Evolutionary conservation across 2,329 filamentous ascomycete genomes (phyloP).

Genomic region (Aspergillus sp.): DNA sequence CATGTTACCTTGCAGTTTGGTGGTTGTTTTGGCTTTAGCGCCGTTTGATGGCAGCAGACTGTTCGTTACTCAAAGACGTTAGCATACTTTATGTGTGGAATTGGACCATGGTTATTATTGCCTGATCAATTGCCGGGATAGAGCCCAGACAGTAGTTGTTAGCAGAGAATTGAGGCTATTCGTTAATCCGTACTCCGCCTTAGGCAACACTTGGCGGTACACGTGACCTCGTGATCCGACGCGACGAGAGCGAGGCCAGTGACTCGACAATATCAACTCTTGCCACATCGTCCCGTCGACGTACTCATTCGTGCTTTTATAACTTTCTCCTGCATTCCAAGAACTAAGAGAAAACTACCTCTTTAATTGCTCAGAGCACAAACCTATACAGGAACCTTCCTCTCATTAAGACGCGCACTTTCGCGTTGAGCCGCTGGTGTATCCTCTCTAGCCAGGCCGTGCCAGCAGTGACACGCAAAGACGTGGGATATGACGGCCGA

Average conservation of each 20-base stretch:
- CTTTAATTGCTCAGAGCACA: neutral
- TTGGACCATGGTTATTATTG: neutral
- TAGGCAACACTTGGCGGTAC: slow-evolving; percentile 8
- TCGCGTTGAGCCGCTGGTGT: slow-evolving; percentile 2
- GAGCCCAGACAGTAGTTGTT: too few relatives aligned
- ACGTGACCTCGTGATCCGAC: slow-evolving; percentile 32
- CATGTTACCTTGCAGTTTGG: too few relatives aligned
- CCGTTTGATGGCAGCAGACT: too few relatives aligned
- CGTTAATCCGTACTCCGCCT: too few relatives aligned
- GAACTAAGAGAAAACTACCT: neutral
- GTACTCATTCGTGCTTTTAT: neutral
- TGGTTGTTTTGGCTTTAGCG: too few relatives aligned
- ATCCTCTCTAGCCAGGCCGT: neutral
- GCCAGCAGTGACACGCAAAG: neutral
- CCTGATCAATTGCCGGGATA: neutral
- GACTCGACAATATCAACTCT: slow-evolving; percentile 2
- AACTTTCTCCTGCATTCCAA: neutral
- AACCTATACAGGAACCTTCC: slow-evolving; percentile 4
- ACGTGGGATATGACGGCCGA: slow-evolving; percentile 34
- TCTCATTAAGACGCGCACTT: slow-evolving; percentile 8
- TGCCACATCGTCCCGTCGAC: slow-evolving; percentile 14
- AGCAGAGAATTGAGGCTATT: too few relatives aligned
- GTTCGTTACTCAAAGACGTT: too few relatives aligned
- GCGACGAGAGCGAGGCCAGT: slow-evolving; percentile 15
- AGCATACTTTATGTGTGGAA: neutral